Percentiles rank a stretch among this genome's conserved stretches.
Evolutionary conservation across 257 asterid species (phyloP).

Genomic region (Solanum gandarillasii): DNA sequence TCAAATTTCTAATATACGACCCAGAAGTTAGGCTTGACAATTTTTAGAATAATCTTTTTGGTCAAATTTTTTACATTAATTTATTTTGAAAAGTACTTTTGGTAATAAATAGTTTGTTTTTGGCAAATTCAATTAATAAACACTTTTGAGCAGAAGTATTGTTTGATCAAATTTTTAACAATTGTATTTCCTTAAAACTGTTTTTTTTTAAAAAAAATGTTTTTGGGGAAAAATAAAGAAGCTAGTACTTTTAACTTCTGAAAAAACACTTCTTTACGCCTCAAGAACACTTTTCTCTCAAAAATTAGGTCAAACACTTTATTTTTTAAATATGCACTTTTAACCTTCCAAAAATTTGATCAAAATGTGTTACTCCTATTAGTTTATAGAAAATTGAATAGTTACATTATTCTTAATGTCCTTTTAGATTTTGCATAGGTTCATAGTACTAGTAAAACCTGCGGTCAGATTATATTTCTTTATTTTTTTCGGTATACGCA

Average conservation of each 20-base stretch:
- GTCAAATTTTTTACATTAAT: not conserved
- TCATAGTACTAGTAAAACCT: not conserved
- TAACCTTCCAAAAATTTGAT: not conserved
- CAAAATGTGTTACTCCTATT: not conserved
- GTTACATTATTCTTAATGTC: not conserved
- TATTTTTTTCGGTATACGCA: not conserved
- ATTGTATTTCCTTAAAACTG: not conserved
- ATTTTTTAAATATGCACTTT: not conserved
- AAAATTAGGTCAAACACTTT: not conserved
- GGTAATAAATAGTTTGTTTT: not conserved
- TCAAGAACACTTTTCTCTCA: not conserved
- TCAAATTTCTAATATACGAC: not conserved
- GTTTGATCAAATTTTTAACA: too few species aligned
- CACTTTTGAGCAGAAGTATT: not conserved
- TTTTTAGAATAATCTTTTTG: not conserved
- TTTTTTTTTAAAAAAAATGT: not conserved
- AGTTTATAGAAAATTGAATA: too few species aligned
- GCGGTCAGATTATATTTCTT: not conserved
- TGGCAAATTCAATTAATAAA: not conserved
- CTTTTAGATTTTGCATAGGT: not conserved
- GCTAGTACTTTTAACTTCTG: not conserved
- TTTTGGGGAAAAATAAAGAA: too few species aligned
- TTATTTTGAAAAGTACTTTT: not conserved
- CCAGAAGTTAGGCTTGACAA: not conserved
- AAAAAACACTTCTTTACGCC: not conserved